Evolutionary conservation across 1,284 basidiomycete species (phyloP).

Genomic region (Gymnopus androsaceus): DNA sequence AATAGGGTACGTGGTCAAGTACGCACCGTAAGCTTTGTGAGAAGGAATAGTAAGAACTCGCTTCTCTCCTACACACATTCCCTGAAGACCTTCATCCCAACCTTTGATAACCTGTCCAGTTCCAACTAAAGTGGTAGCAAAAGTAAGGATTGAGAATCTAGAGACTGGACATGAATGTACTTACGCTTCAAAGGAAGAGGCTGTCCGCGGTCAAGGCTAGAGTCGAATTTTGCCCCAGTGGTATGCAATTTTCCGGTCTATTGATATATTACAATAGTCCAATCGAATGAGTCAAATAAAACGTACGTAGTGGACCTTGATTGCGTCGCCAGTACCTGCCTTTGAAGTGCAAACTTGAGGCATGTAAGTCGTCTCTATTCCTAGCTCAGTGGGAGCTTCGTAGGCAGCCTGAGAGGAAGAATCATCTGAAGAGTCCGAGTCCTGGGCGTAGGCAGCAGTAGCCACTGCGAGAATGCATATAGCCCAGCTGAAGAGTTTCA

Average conservation of each 20-base stretch:
- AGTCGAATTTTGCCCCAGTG: conserved; percentile 83
- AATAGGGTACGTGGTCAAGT: neutral
- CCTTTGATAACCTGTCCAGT: conserved; percentile 80
- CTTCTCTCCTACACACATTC: conserved; percentile 91
- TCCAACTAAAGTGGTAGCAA: conserved; percentile 54
- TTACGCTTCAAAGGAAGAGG: conserved; percentile 73
- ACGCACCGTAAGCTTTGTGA: conserved; percentile 78
- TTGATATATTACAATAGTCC: conserved; percentile 6
- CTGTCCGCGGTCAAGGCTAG: conserved; percentile 67
- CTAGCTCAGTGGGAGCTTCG: conserved; percentile 53
- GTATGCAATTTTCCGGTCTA: conserved; percentile 75
- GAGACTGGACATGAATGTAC: conserved; percentile 23
- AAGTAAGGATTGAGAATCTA: neutral
- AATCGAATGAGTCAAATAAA: conserved; percentile 3
- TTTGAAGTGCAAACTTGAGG: conserved; percentile 63
- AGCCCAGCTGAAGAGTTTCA: conserved; percentile 49
- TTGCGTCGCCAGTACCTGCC: conserved; percentile 64
- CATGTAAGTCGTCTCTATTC: conserved; percentile 59
- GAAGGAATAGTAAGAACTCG: conserved; percentile 88
- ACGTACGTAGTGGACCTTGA: conserved; percentile 81
- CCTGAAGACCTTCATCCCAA: conserved; percentile 77
- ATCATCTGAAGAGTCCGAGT: too few relatives aligned
- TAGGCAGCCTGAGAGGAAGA: too few relatives aligned
- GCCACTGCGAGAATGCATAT: conserved; percentile 41
- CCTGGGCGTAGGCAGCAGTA: conserved; percentile 27